These are phyloP conservation scores for Fusarium burgessii DNA, from an alignment of 2,329 filamentous ascomycete species.

Conservation along the genomic window DNA sequence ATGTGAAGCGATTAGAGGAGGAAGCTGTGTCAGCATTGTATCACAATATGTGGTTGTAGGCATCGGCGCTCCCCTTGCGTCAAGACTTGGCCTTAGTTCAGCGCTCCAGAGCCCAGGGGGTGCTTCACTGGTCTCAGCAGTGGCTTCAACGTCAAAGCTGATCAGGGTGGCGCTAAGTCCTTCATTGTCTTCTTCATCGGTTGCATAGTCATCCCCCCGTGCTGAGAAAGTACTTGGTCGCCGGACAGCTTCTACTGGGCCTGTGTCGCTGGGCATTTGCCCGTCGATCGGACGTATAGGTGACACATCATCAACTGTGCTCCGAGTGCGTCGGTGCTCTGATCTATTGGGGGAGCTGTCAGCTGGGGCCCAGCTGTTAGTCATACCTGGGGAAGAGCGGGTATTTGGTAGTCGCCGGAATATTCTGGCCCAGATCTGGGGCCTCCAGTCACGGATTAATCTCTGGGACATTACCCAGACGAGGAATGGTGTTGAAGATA, in stretches of 20 bases:
- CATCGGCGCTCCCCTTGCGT: conserved; percentile 42
- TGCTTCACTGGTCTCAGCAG: conserved; percentile 63
- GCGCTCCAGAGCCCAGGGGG: conserved; percentile 69
- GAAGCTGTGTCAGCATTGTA: conserved; percentile 64
- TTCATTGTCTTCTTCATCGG: conserved; percentile 68
- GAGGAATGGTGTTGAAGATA: conserved; percentile 61
- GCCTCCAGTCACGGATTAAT: conserved; percentile 53
- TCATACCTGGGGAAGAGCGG: conserved; percentile 45
- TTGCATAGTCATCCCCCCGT: conserved; percentile 64
- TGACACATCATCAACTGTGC: conserved; percentile 42
- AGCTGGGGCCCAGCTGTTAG: conserved; percentile 22
- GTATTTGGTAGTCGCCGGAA: conserved; percentile 57
- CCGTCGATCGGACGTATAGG: conserved; percentile 49
- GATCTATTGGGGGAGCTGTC: conserved; percentile 32
- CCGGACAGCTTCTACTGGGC: conserved; percentile 51
- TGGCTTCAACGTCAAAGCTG: conserved; percentile 71
- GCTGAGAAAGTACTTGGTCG: conserved; percentile 61
- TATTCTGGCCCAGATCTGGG: conserved; percentile 55
- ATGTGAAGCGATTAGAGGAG: conserved; percentile 60
- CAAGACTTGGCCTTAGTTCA: conserved; percentile 65
- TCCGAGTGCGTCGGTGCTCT: conserved; percentile 37
- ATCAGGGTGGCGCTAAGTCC: conserved; percentile 68
- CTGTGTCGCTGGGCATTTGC: conserved; percentile 45
- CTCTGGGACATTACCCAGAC: conserved; percentile 59
- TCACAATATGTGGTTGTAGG: conserved; percentile 57